Conservation (phyloP, 2,329 filamentous ascomycete genomes). For the Setomelanomma holmii region DNA sequence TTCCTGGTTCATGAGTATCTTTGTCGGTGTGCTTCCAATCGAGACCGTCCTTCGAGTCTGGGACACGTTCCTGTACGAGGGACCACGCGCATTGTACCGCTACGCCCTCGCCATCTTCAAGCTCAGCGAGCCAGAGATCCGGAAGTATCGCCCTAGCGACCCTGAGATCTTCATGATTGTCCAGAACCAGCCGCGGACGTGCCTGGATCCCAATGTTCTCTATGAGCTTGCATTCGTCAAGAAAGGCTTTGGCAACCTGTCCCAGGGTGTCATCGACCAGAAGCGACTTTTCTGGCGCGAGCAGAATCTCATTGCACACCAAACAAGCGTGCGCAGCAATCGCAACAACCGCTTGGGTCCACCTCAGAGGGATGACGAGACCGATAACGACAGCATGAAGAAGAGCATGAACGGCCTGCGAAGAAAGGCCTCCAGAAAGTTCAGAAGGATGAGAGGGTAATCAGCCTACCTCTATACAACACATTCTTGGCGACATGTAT, state of each 20-base stretch:
- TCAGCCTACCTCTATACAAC: constrained; percentile 1
- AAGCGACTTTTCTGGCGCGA: constrained; percentile 59
- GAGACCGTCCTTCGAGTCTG: constrained; percentile 91
- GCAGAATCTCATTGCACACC: constrained; percentile 36
- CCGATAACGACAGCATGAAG: constrained; percentile 28
- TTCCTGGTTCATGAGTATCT: constrained; percentile 98
- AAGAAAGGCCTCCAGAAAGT: constrained; percentile 32
- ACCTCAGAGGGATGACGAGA: constrained; percentile 20
- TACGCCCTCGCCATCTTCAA: constrained; percentile 93
- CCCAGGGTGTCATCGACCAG: constrained; percentile 81
- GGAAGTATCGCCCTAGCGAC: constrained; percentile 75
- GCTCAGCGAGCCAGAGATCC: constrained; percentile 78
- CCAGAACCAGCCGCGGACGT: constrained; percentile 79
- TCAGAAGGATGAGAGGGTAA: constrained; percentile 30
- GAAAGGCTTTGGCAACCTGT: constrained; percentile 80
- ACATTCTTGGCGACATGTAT: constrained; percentile 1
- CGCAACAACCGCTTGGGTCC: constrained; percentile 11
- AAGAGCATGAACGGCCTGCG: constrained; percentile 28
- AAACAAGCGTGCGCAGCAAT: constrained; percentile 28
- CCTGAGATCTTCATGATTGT: constrained; percentile 98
- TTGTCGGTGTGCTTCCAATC: constrained; percentile 89
- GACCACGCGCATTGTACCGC: constrained; percentile 90
- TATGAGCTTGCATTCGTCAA: constrained; percentile 85
- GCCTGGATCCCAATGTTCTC: constrained; percentile 81
- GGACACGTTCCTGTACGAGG: constrained; percentile 96